phyloP scores from a whole-genome alignment of 805 yeast genomes.

The Candida succiphila region DNA sequence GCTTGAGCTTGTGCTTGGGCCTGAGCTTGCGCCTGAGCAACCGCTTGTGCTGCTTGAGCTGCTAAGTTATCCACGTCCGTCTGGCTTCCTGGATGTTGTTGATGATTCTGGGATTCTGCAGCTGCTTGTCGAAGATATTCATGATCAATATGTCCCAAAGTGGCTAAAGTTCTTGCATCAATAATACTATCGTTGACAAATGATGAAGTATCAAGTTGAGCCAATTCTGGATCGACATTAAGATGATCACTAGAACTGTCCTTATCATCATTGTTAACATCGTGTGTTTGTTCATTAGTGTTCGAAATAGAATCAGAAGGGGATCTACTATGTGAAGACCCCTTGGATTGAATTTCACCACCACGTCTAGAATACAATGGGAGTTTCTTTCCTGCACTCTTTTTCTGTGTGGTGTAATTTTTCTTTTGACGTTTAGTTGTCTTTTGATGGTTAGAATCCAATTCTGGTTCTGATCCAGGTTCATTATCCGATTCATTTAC shows the following conservation, averaged over 20 bases:
- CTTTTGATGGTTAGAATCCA: not conserved
- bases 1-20: not conserved
- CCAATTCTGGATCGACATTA: constrained; percentile 50
- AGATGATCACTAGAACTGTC: constrained; percentile 6
- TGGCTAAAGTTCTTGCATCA: constrained; percentile 56
- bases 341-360: not conserved
- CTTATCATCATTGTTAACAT: constrained; percentile 2
- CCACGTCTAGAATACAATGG: not conserved
- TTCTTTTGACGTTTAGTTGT: not conserved
- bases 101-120: constrained; percentile 9
- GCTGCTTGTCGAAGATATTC: constrained; percentile 20
- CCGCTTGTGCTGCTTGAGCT: not conserved
- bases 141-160: constrained; percentile 24
- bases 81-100: no score
- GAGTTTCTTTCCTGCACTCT: not conserved
- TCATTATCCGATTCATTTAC: not conserved
- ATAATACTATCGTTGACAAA: constrained; percentile 62
- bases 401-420: not conserved
- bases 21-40: not conserved
- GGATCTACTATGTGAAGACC: no score
- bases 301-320: not conserved
- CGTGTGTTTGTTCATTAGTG: not conserved
- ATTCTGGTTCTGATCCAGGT: not conserved
- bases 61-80: constrained; percentile 1
- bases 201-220: constrained; percentile 33